These are phyloP conservation scores for Leptomonas seymouri DNA, from an alignment of 208 protist genomes.

Conservation along the genomic window DNA sequence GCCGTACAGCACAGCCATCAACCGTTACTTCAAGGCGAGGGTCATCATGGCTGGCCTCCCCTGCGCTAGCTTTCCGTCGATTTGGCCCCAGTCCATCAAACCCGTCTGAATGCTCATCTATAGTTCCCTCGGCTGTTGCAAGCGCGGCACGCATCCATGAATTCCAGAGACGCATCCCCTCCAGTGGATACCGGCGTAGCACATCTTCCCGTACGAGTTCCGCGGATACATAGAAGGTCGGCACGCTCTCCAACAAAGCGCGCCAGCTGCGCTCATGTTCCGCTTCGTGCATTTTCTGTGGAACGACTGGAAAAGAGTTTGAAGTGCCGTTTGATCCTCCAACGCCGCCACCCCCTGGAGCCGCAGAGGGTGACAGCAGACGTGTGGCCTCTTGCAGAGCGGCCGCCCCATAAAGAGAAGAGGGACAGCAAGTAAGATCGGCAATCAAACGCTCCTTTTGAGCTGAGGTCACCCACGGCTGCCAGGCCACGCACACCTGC, in stretches of 20 bases:
- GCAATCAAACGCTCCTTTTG: slow-evolving; percentile 7
- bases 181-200: neutral
- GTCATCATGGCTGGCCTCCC: neutral
- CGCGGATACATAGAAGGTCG: slow-evolving; percentile 15
- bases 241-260: slow-evolving; percentile 16
- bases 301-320: neutral
- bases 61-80: neutral
- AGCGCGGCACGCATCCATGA: slow-evolving; percentile 1
- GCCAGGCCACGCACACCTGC: slow-evolving; percentile 21
- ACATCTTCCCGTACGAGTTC: neutral
- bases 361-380: no score
- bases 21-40: slow-evolving; percentile 4
- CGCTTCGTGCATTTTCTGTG: neutral
- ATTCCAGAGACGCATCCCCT: neutral
- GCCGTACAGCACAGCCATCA: slow-evolving; percentile 11
- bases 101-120: neutral
- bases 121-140: neutral
- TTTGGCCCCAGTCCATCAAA: no score
- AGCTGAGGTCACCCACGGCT: slow-evolving; percentile 12
- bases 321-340: no score
- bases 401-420: neutral
- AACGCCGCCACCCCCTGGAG: no score
- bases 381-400: neutral
- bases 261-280: slow-evolving; percentile 17
- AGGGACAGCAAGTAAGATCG: neutral